Base-by-base conservation (phyloP, 352 stramenopile species). In the Detonula confervacea region DNA sequence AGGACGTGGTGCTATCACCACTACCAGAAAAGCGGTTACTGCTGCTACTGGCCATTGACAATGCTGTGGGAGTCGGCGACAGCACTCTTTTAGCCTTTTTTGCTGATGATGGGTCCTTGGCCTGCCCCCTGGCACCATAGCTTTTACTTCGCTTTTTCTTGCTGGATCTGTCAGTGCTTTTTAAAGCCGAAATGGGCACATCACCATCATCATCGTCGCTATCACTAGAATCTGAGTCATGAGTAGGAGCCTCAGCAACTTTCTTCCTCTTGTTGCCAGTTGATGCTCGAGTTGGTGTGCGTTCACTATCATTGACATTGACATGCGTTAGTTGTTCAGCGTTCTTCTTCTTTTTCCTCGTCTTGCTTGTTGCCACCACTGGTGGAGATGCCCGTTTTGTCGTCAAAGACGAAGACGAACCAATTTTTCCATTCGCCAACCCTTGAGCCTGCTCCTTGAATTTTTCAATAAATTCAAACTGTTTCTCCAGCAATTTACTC, bases 111-210 rank as follows among this genome's bases (percentile, higher is more conserved):
- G 39, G 4, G 11, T 6, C 16, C 24, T 33, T 59, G 42, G 60
- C 25, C 39, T 5, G 0, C 56, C n/a, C 16, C 22, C 4, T 55
- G 12, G 54, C 60, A 30, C 30, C 61, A 47, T 47, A 71, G 7
- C 55, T 22, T 52, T 59, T 62, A 16, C 56, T 24, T 1, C 14
- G 56, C 24, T 60, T 69, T 6, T 47, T 69, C 18, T 69, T 77
- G 29, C 33, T 27, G 12, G 49, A 8, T n/a, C 44, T 54, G 14
- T n/a, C 14, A 24, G 14, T 44, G 54, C 37, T 51, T 37, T 75
- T 82, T 1, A 82, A 51, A 65, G 57, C 63, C 33, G 73, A 82
- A 4, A 82, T 22, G 39, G 64, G 65, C 4, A 83, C 29, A 11
- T 57, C 25, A 42, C 46, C 24, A 52, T 74, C 56, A 4, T 69